These are phyloP conservation scores for Cajanus cajan DNA, from an alignment of 306 rosid species.

Conservation along the genomic window DNA sequence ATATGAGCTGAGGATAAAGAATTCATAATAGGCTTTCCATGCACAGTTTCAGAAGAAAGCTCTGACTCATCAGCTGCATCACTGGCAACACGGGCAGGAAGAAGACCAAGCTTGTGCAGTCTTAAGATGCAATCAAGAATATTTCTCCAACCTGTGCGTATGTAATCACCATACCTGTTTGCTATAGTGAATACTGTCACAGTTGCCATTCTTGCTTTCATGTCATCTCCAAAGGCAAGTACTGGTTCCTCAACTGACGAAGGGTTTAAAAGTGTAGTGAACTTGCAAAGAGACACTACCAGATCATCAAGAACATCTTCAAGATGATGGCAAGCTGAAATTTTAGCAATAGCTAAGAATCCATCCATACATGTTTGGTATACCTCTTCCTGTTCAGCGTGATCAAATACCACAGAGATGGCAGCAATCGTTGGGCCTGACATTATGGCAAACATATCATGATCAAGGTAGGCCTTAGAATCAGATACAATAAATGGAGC, in stretches of 20 bases:
- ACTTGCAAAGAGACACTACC: slow-evolving; percentile 95
- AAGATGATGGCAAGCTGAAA: slow-evolving; percentile 97
- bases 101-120: slow-evolving; percentile 95
- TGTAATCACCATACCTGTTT: slow-evolving; percentile 90
- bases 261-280: slow-evolving; percentile 90
- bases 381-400: slow-evolving; percentile 91
- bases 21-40: slow-evolving; percentile 70
- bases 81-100: slow-evolving; percentile 97
- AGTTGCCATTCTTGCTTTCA: slow-evolving; percentile 96
- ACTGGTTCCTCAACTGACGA: slow-evolving; percentile 87
- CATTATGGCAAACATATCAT: slow-evolving; percentile 96
- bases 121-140: slow-evolving; percentile 93
- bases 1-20: slow-evolving; percentile 81
- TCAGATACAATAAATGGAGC: slow-evolving; percentile 88
- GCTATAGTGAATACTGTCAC: slow-evolving; percentile 92
- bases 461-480: slow-evolving; percentile 88
- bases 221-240: slow-evolving; percentile 91
- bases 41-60: slow-evolving; percentile 72
- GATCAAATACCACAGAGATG: slow-evolving; percentile 96
- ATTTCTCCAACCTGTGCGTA: slow-evolving; percentile 97
- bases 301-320: slow-evolving; percentile 98
- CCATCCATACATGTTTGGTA: slow-evolving; percentile 96
- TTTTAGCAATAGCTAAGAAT: slow-evolving; percentile 91
- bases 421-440: slow-evolving; percentile 99
- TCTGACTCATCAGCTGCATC: slow-evolving; percentile 93